Percentiles rank a stretch among this genome's conserved stretches.
These are phyloP conservation scores for Fusarium clavum DNA, from an alignment of 2,329 filamentous ascomycete species.

Conservation along the genomic window DNA sequence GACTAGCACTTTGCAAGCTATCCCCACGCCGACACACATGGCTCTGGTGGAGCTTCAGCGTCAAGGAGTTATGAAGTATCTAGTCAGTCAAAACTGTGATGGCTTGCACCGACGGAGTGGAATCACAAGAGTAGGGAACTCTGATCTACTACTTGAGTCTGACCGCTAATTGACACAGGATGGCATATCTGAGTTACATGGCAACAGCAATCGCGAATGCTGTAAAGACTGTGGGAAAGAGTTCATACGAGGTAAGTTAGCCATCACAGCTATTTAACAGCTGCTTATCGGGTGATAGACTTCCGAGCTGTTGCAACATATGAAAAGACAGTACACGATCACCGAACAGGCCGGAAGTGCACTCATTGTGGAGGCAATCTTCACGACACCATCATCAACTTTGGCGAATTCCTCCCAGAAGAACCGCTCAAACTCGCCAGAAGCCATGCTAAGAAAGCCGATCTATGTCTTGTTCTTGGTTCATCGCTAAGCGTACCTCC, in stretches of 20 bases:
- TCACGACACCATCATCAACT: slow-evolving; percentile 60
- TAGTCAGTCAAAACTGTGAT: slow-evolving; percentile 56
- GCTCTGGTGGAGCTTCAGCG: slow-evolving; percentile 59
- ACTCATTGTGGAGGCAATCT: slow-evolving; percentile 53
- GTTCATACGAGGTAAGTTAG: slow-evolving; percentile 55
- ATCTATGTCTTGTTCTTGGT: slow-evolving; percentile 60
- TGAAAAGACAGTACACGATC: slow-evolving; percentile 56
- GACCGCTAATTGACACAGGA: slow-evolving; percentile 44
- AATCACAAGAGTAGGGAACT: slow-evolving; percentile 54
- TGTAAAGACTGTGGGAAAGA: slow-evolving; percentile 60
- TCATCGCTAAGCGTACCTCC: slow-evolving; percentile 59
- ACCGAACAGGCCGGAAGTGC: slow-evolving; percentile 60
- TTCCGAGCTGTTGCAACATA: slow-evolving; percentile 59
- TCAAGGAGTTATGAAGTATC: slow-evolving; percentile 55
- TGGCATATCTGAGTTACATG: slow-evolving; percentile 60
- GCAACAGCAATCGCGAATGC: slow-evolving; percentile 60
- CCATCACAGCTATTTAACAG: accelerated
- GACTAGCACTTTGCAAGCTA: slow-evolving; percentile 55
- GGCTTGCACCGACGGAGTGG: slow-evolving; percentile 59
- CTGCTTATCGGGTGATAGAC: slow-evolving; percentile 45
- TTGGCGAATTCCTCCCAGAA: slow-evolving; percentile 53
- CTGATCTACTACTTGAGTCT: accelerated
- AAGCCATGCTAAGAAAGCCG: slow-evolving; percentile 54
- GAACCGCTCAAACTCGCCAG: slow-evolving; percentile 50
- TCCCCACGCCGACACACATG: slow-evolving; percentile 61